These are phyloP conservation scores for Wickerhamiella azyma DNA, from an alignment of 805 yeast genomes.

Conservation along the genomic window DNA sequence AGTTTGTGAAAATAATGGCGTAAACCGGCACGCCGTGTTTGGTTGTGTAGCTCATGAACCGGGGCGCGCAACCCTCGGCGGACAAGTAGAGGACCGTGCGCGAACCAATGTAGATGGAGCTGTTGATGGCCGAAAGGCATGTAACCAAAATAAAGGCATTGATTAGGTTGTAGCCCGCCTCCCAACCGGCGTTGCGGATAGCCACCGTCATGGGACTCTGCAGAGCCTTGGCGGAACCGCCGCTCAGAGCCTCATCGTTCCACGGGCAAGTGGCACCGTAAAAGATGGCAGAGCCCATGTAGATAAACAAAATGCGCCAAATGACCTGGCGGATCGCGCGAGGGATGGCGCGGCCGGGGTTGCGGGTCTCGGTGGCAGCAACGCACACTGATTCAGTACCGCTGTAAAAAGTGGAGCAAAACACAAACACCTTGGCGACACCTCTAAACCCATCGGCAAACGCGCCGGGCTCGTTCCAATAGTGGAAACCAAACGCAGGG, in stretches of 20 bases:
- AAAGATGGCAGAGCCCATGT: slow-evolving; percentile 43
- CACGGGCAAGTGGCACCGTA: slow-evolving; percentile 52
- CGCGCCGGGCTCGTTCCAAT: slow-evolving; percentile 45
- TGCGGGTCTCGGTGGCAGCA: slow-evolving; percentile 50
- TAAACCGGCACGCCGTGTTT: slow-evolving; percentile 51
- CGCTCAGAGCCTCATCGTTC: slow-evolving; percentile 33
- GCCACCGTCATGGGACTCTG: slow-evolving; percentile 40
- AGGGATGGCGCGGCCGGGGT: slow-evolving; percentile 49
- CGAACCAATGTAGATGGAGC: slow-evolving; percentile 55
- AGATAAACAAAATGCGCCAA: slow-evolving; percentile 40
- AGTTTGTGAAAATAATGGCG: slow-evolving; percentile 42
- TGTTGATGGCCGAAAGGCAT: slow-evolving; percentile 55
- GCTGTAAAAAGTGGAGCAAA: slow-evolving; percentile 45
- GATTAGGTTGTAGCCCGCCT: slow-evolving; percentile 37
- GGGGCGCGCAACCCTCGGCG: slow-evolving; percentile 46
- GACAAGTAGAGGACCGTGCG: slow-evolving; percentile 55
- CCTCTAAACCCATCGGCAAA: slow-evolving; percentile 34
- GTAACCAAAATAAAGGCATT: slow-evolving; percentile 51
- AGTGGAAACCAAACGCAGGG: slow-evolving; percentile 43
- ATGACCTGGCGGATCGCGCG: slow-evolving; percentile 45
- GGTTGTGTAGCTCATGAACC: slow-evolving; percentile 37
- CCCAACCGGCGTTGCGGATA: slow-evolving; percentile 39
- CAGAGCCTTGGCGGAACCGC: slow-evolving; percentile 32
- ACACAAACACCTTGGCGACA: slow-evolving; percentile 35
- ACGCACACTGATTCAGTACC: slow-evolving; percentile 49